Base-by-base conservation (phyloP, 2,329 filamentous ascomycete species). In the Penicillium sp. region DNA sequence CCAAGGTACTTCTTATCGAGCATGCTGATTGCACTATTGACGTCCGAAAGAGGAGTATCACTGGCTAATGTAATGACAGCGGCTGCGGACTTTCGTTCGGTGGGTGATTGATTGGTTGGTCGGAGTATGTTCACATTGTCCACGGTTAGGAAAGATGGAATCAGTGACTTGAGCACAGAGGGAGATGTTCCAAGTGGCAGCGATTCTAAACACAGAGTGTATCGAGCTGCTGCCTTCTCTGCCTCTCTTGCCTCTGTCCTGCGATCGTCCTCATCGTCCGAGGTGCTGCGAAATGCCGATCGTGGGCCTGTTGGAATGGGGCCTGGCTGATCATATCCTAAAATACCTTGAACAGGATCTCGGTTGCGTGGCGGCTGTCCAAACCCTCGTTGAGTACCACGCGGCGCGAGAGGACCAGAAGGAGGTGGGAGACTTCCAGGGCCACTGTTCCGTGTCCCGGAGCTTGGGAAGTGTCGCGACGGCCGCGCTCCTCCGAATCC, bases 1-100 rank as follows among this genome's bases (percentile, higher is more conserved):
- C 93, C 93, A 16, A 97, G 80, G 73, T 97, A 97, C 66, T 85
- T 87, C 65, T 95, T 93, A 72, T 96, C 91, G 35, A 97, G 79
- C 3, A 85, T 79, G 71, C 88, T 94, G 55, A 96, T 91, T 0
- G 89, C 85, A 4, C 86, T 83, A 70, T 97, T 93, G 57, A 97
- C 93, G 59, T 96, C 91, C 26, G 88, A 90, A 0, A 89, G 90
- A 0, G 92, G 86, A 0, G 92, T 95, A 65, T 95, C 91, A 60
- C 90, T 87, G 1, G 90, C 87, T 33, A 97, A 79, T 0, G 90
- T 93, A 49, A 95, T 89, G 68, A 97, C 92, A 4, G 92, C 92
- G 16, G 91, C 84, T 37, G 87, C 84, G 1, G 89, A 89, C 71
- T 88, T 93, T 60, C 89, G 85, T 67, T 93, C 90, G 2, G 81